A percentile compares a stretch with the other conserved stretches of the same genome.
Conservation (phyloP, 2,329 filamentous ascomycete species). For the Lecanoromycetidae sp. region DNA sequence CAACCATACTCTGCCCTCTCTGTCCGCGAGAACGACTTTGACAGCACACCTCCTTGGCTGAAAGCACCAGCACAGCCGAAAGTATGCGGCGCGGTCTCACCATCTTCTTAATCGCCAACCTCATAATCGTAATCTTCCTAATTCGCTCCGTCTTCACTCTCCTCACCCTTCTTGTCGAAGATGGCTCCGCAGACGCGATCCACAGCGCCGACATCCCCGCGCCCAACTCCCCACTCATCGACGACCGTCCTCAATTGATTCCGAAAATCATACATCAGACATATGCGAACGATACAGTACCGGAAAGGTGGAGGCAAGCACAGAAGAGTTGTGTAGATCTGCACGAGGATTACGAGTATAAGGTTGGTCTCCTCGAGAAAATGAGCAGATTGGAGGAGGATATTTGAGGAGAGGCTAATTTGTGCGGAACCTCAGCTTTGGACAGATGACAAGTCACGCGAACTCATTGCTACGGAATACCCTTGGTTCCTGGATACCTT, state of each 20-base stretch:
- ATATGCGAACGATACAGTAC: conserved; percentile 59
- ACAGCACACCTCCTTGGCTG: neutral
- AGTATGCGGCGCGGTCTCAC: conserved; percentile 48
- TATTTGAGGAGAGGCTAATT: conserved; percentile 19
- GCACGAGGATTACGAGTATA: conserved; percentile 64
- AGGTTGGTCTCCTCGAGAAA: conserved; percentile 34
- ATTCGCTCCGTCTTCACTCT: conserved; percentile 59
- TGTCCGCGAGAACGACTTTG: neutral
- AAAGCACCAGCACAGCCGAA: conserved; percentile 20
- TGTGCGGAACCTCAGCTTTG: conserved; percentile 47
- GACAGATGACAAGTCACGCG: conserved; percentile 57
- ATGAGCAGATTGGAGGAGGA: neutral
- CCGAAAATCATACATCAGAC: conserved; percentile 71
- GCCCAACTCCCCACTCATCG: conserved; percentile 48
- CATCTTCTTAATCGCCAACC: conserved; percentile 53
- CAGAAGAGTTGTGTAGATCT: conserved; percentile 55
- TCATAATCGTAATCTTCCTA: conserved; percentile 51
- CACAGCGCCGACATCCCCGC: conserved; percentile 53
- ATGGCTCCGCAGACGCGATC: conserved; percentile 56
- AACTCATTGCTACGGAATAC: conserved; percentile 62
- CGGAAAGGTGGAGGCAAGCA: conserved; percentile 51
- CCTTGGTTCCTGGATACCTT: conserved; percentile 68
- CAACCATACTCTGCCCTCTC: neutral
- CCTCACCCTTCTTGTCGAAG: conserved; percentile 55
- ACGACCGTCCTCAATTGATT: conserved; percentile 48